Evolutionary conservation across 1,284 basidiomycete species (phyloP).

Genomic region (Marasmius tenuissimus): DNA sequence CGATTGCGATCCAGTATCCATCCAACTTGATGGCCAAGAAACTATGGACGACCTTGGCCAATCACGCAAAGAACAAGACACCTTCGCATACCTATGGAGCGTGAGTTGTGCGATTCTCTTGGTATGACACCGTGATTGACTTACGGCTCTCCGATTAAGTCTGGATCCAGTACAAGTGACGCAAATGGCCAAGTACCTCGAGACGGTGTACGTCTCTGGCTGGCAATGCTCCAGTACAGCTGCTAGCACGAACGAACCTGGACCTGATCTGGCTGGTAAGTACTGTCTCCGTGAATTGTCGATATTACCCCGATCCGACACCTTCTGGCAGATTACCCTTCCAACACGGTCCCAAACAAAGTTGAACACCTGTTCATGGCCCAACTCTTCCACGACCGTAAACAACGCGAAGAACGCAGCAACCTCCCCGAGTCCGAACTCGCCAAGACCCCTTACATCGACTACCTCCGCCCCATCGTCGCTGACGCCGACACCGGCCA

Average conservation of each 20-base stretch:
- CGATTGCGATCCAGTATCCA: constrained; percentile 83
- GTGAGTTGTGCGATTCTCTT: constrained; percentile 55
- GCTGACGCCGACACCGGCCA: constrained; percentile 87
- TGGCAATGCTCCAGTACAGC: constrained; percentile 96
- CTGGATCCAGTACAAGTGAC: constrained; percentile 97
- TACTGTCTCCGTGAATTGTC: constrained; percentile 4
- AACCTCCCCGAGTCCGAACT: constrained; percentile 75
- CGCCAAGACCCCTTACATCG: constrained; percentile 57
- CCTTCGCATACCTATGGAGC: constrained; percentile 96
- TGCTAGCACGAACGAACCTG: constrained; percentile 91
- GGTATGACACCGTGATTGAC: not conserved
- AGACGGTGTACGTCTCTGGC: constrained; percentile 97
- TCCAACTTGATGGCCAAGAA: constrained; percentile 89
- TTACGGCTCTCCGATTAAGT: constrained; percentile 36
- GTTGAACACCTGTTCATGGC: constrained; percentile 88
- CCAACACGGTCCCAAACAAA: constrained; percentile 93
- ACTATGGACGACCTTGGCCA: constrained; percentile 70
- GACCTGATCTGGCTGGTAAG: constrained; percentile 93
- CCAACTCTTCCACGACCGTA: constrained; percentile 87
- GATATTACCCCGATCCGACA: constrained; percentile 7
- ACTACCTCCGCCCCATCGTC: constrained; percentile 74
- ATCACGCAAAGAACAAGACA: constrained; percentile 70
- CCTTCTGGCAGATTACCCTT: constrained; percentile 74
- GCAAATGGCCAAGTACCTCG: constrained; percentile 98
- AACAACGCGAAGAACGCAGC: constrained; percentile 79